These are phyloP conservation scores for Paramecium primaurelia DNA, from an alignment of 73 alveolate genomes.

Conservation along the genomic window DNA sequence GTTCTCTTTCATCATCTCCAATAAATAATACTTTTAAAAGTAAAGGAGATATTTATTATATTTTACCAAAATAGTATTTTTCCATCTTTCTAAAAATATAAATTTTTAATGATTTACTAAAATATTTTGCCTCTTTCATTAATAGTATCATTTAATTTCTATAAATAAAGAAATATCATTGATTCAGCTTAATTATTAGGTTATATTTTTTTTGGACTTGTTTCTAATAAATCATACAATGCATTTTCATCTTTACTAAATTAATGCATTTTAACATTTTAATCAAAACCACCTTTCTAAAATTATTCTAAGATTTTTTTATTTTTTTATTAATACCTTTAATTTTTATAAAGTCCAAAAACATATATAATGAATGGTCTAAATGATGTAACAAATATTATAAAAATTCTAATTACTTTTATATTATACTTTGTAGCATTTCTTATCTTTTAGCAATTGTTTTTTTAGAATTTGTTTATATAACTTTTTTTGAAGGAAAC, in stretches of 20 bases:
- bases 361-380: background rate
- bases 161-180: background rate
- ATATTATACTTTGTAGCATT: background rate
- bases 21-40: background rate
- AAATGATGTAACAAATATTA: background rate
- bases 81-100: background rate
- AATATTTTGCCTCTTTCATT: constrained; percentile 18
- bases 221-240: background rate
- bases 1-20: background rate
- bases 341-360: background rate
- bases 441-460: background rate
- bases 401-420: background rate
- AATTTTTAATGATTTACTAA: background rate
- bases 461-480: background rate
- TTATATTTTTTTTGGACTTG: background rate
- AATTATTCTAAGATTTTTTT: background rate
- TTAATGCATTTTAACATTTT: constrained; percentile 8
- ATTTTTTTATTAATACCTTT: background rate
- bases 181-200: background rate
- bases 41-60: background rate
- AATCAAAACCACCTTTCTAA: background rate
- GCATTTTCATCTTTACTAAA: background rate
- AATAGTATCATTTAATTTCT: background rate
- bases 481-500: background rate
- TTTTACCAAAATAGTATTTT: constrained; percentile 2